A percentile compares a stretch with the other conserved stretches of the same genome.
Conservation (phyloP, 768 basidiomycete genomes). For the Chiua virens region DNA sequence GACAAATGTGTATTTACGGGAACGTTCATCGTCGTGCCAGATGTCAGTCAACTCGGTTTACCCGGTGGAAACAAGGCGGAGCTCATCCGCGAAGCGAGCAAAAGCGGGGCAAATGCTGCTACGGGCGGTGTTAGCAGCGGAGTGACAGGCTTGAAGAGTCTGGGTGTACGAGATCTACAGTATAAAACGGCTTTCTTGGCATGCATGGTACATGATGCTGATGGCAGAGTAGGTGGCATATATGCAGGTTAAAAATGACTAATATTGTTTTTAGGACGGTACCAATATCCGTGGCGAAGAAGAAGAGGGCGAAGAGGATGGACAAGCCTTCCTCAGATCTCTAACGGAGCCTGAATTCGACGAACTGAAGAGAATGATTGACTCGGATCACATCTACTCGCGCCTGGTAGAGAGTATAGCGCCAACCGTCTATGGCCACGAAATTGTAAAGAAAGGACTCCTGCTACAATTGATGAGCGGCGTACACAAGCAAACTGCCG, state of each 20-base stretch:
- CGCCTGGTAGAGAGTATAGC: slow-evolving; percentile 93
- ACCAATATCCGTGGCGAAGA: slow-evolving; percentile 91
- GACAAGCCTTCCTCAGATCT: slow-evolving; percentile 83
- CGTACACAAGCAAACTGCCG: slow-evolving; percentile 93
- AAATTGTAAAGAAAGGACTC: slow-evolving; percentile 98
- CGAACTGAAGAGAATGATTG: slow-evolving; percentile 91
- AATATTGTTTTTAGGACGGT: slow-evolving; percentile 51
- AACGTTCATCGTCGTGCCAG: slow-evolving; percentile 97
- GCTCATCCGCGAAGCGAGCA: slow-evolving; percentile 82
- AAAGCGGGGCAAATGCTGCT: slow-evolving; percentile 55
- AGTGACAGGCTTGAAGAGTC: slow-evolving; percentile 89
- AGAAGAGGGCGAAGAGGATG: slow-evolving; percentile 73
- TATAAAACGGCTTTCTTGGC: slow-evolving; percentile 99
- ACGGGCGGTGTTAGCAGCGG: slow-evolving; percentile 73
- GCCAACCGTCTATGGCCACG: slow-evolving; percentile 97
- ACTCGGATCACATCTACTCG: slow-evolving; percentile 92
- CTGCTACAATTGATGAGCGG: slow-evolving; percentile 97
- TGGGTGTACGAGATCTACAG: slow-evolving; percentile 93
- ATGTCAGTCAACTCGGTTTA: slow-evolving; percentile 92
- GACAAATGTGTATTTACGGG: slow-evolving; percentile 99
- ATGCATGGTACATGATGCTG: slow-evolving; percentile 94
- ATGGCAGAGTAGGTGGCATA: slow-evolving; percentile 68
- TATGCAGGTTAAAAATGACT: neutral
- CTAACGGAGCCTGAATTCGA: slow-evolving; percentile 94
- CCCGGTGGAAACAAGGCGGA: slow-evolving; percentile 93